Percentiles rank a stretch among this genome's conserved stretches.
These are phyloP conservation scores for Crucibulum laeve DNA, from an alignment of 768 basidiomycete species.

Conservation along the genomic window DNA sequence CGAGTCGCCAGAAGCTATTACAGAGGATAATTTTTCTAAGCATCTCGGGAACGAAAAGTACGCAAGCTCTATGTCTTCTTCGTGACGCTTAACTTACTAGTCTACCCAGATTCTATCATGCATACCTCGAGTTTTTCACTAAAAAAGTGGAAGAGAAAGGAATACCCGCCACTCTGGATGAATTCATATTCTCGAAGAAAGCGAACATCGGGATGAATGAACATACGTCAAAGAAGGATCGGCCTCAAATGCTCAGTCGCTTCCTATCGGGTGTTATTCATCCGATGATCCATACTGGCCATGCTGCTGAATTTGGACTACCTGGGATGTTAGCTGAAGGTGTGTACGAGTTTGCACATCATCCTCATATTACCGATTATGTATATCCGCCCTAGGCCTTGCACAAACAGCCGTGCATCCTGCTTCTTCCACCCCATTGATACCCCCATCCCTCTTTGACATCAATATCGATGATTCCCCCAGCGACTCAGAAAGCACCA, in stretches of 20 bases:
- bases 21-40: constrained; percentile 37
- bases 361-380: neutral
- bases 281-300: constrained; percentile 48
- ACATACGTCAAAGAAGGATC: constrained; percentile 14
- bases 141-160: constrained; percentile 33
- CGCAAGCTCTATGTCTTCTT: constrained; percentile 6
- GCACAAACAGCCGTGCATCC: constrained; percentile 6
- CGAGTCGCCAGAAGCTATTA: constrained; percentile 37
- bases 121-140: constrained; percentile 48
- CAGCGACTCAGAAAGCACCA: neutral
- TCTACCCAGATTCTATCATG: constrained; percentile 44
- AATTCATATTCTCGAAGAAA: constrained; percentile 47
- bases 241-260: constrained; percentile 34
- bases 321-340: constrained; percentile 50
- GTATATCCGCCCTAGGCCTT: constrained; percentile 4
- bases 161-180: constrained; percentile 39
- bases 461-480: neutral
- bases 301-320: constrained; percentile 47
- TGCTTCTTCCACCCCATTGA: neutral
- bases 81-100: neutral
- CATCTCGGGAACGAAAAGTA: constrained; percentile 51
- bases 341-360: constrained; percentile 9
- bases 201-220: constrained; percentile 33
- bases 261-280: constrained; percentile 42
- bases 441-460: constrained; percentile 1